These are phyloP conservation scores for Arabis hirsuta DNA, from an alignment of 345 rosid genomes.

Conservation along the genomic window DNA sequence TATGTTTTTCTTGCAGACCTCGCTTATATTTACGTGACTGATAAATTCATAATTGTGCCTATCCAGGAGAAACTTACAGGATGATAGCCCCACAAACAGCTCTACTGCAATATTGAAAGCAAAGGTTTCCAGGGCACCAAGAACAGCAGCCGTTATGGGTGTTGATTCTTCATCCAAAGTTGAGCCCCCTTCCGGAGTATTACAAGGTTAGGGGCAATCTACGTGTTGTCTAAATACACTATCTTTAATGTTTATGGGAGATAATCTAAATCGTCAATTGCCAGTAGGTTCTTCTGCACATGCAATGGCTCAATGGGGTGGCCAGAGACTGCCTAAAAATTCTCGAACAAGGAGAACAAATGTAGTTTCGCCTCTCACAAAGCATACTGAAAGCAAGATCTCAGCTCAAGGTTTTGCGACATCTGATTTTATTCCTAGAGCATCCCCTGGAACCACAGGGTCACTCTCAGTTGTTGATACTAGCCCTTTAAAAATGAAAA, in stretches of 20 bases:
- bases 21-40: slow-evolving; percentile 27
- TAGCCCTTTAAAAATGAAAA: slow-evolving; percentile 56
- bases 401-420: slow-evolving; percentile 61
- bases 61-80: slow-evolving; percentile 67
- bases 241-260: slow-evolving; percentile 45
- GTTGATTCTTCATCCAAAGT: slow-evolving; percentile 71
- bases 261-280: slow-evolving; percentile 49
- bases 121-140: slow-evolving; percentile 68
- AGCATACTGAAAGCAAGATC: slow-evolving; percentile 58
- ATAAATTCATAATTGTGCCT: slow-evolving; percentile 26
- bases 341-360: slow-evolving; percentile 87
- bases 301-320: slow-evolving; percentile 89
- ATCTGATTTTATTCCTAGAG: slow-evolving; percentile 66
- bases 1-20: not conserved
- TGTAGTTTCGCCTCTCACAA: slow-evolving; percentile 67
- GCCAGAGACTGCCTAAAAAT: slow-evolving; percentile 89
- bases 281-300: slow-evolving; percentile 68
- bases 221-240: slow-evolving; percentile 53
- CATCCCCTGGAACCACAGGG: slow-evolving; percentile 57
- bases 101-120: slow-evolving; percentile 63
- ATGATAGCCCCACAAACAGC: slow-evolving; percentile 56
- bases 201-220: slow-evolving; percentile 64
- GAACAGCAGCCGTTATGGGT: slow-evolving; percentile 67
- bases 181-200: slow-evolving; percentile 58
- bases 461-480: slow-evolving; percentile 51